A percentile compares a stretch with the other conserved stretches of the same genome.
Conservation (phyloP, 2,329 filamentous ascomycete genomes). For the Colletotrichum sp. region DNA sequence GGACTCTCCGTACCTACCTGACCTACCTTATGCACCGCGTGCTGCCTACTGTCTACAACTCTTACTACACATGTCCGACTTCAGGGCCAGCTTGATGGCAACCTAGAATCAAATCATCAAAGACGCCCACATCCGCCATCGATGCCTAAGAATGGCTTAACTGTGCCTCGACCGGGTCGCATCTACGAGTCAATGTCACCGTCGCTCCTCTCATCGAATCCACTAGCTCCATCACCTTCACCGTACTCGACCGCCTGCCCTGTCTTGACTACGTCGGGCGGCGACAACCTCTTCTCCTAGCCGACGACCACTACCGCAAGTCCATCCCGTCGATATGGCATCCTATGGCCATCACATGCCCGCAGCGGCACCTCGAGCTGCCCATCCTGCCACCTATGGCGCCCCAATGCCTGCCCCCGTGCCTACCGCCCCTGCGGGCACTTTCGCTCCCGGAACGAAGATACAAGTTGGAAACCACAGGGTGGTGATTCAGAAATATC, state of each 20-base stretch:
- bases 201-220: neutral
- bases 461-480: conserved; percentile 94
- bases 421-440: conserved; percentile 71
- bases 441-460: conserved; percentile 92
- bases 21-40: neutral
- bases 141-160: conserved; percentile 13
- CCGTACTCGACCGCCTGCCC: conserved; percentile 2
- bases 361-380: conserved; percentile 14
- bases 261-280: neutral
- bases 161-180: conserved; percentile 11
- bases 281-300: neutral
- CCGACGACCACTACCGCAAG: neutral
- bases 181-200: conserved; percentile 13
- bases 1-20: conserved; percentile 7
- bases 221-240: neutral
- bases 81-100: conserved; percentile 15
- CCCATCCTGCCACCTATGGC: conserved; percentile 49
- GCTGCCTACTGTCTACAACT: neutral
- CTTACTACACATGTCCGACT: neutral
- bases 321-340: neutral
- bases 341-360: conserved; percentile 21
- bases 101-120: conserved; percentile 15
- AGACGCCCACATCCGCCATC: conserved; percentile 10
- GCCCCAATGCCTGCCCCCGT: conserved; percentile 43
- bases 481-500: conserved; percentile 94